Conservation (phyloP, 108 stramenopile species). For the Cyclotella kingstonii region DNA sequence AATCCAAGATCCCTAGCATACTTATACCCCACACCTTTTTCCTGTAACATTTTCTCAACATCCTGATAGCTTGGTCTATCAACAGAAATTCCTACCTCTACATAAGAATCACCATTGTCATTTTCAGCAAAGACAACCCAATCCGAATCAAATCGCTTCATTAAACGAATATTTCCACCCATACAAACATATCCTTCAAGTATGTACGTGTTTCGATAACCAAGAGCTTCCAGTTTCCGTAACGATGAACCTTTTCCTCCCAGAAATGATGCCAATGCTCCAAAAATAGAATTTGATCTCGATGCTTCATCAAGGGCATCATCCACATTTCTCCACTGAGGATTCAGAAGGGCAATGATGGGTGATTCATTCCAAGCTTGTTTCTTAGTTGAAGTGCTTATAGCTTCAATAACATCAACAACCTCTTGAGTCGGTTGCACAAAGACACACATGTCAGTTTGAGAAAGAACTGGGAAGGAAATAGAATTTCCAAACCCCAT, state of each 20-base stretch:
- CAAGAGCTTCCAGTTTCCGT: conserved; percentile 55
- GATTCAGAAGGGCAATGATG: conserved; percentile 70
- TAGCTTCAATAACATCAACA: conserved; percentile 57
- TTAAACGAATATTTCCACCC: conserved; percentile 77
- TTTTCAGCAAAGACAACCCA: conserved; percentile 86
- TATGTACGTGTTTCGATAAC: conserved; percentile 58
- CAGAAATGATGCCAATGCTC: conserved; percentile 75
- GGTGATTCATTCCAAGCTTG: conserved; percentile 9
- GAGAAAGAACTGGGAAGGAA: conserved; percentile 37
- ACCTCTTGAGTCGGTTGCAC: conserved; percentile 84
- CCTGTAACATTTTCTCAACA: conserved; percentile 77
- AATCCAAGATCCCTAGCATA: conserved; percentile 82
- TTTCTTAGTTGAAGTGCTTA: conserved; percentile 27
- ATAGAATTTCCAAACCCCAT: conserved; percentile 30
- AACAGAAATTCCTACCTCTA: conserved; percentile 52
- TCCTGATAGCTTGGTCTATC: conserved; percentile 82
- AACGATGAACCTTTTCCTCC: conserved; percentile 83
- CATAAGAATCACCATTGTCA: conserved; percentile 64
- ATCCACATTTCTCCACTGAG: conserved; percentile 86
- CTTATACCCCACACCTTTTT: conserved; percentile 75
- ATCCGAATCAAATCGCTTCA: conserved; percentile 78
- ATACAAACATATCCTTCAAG: conserved; percentile 87
- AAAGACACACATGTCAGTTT: conserved; percentile 66
- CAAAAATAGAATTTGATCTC: conserved; percentile 53
- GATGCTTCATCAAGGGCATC: conserved; percentile 82